phyloP scores from a whole-genome alignment of 805 yeast species.

The Jamesozyma piceae region DNA sequence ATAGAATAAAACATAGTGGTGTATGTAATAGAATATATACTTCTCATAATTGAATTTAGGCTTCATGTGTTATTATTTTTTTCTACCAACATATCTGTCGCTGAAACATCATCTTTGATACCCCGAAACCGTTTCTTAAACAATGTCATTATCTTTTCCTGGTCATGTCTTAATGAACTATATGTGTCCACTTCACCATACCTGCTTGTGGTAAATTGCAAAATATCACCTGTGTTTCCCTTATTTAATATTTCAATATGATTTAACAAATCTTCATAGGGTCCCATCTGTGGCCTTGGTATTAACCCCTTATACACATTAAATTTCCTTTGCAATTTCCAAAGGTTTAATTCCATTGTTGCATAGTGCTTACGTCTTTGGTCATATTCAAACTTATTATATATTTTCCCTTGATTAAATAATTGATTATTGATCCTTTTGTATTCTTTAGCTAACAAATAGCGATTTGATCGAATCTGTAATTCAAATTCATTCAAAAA shows the following conservation, averaged over 20 bases:
- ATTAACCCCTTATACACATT: slow-evolving; percentile 13
- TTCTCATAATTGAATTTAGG: no score
- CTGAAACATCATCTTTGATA: no score
- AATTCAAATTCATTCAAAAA: background rate
- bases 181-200: slow-evolving; percentile 28
- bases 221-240: slow-evolving; percentile 21
- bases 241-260: slow-evolving; percentile 21
- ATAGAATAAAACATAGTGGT: no score
- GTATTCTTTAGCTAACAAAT: slow-evolving; percentile 1
- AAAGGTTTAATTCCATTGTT: slow-evolving; percentile 12
- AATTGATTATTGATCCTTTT: slow-evolving; percentile 3
- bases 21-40: no score
- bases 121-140: slow-evolving; percentile 5
- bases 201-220: slow-evolving; percentile 27
- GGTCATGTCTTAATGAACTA: slow-evolving; percentile 18
- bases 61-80: no score
- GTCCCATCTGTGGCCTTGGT: slow-evolving; percentile 10
- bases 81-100: no score
- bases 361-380: slow-evolving; percentile 10
- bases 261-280: slow-evolving; percentile 16
- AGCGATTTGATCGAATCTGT: slow-evolving; percentile 1
- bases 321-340: slow-evolving; percentile 22
- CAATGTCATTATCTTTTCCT: slow-evolving; percentile 14
- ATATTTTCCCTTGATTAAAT: background rate
- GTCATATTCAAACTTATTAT: slow-evolving; percentile 5